These are phyloP conservation scores for Podospora comata DNA, from an alignment of 495 filamentous ascomycete species.

Conservation along the genomic window DNA sequence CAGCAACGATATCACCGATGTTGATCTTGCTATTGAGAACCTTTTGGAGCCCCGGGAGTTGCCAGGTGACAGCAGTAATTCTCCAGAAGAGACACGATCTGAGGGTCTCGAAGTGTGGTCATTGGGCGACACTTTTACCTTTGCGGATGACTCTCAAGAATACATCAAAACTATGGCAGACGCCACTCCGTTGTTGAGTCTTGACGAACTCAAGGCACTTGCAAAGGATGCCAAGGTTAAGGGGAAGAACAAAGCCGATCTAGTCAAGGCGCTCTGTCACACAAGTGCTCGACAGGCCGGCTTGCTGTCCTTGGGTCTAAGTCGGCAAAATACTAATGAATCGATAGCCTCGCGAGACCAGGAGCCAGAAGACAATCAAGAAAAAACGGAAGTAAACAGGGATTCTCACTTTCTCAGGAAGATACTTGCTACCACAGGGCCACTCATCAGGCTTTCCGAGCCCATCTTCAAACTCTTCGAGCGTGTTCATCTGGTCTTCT, in stretches of 20 bases:
- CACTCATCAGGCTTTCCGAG: slow-evolving; percentile 75
- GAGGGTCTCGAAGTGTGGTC: slow-evolving; percentile 41
- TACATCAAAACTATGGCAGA: slow-evolving; percentile 79
- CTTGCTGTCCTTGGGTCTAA: slow-evolving; percentile 59
- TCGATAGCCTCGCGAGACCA: slow-evolving; percentile 30
- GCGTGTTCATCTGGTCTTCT: slow-evolving; percentile 91
- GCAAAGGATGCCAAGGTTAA: slow-evolving; percentile 84
- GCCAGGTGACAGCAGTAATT: slow-evolving; percentile 1
- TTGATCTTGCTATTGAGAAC: slow-evolving; percentile 58
- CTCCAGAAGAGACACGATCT: neutral
- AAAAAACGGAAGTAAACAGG: slow-evolving; percentile 37
- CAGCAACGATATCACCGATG: slow-evolving; percentile 76
- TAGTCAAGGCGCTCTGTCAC: slow-evolving; percentile 66
- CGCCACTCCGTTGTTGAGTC: slow-evolving; percentile 70
- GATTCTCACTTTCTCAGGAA: slow-evolving; percentile 54
- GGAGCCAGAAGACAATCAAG: slow-evolving; percentile 8
- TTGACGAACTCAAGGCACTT: slow-evolving; percentile 82
- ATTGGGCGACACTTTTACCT: slow-evolving; percentile 57
- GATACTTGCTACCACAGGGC: slow-evolving; percentile 75
- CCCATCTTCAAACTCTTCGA: slow-evolving; percentile 82
- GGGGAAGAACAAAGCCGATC: slow-evolving; percentile 84
- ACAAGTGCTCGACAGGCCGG: slow-evolving; percentile 71
- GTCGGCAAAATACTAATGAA: slow-evolving; percentile 49
- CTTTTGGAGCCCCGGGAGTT: slow-evolving; percentile 40
- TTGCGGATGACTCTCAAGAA: slow-evolving; percentile 73